Conservation (phyloP, 1,284 basidiomycete species). For the Chondrostereum purpureum region DNA sequence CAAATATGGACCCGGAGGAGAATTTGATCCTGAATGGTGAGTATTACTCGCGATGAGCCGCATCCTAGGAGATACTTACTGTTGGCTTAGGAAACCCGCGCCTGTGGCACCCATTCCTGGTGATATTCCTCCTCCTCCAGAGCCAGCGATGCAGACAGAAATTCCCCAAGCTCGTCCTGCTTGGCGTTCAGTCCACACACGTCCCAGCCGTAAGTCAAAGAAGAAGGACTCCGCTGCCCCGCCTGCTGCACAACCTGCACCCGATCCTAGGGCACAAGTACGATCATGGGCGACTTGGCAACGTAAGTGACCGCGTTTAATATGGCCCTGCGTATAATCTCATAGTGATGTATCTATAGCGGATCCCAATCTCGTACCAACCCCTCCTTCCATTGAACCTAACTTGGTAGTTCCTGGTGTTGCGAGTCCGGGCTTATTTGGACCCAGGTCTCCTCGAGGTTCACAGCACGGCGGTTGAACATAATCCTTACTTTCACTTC, state of each 20-base stretch:
- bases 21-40: slow-evolving; percentile 69
- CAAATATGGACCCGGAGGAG: slow-evolving; percentile 69
- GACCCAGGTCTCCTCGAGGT: slow-evolving; percentile 5
- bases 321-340: slow-evolving; percentile 3
- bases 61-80: slow-evolving; percentile 5
- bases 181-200: slow-evolving; percentile 47
- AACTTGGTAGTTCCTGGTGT: slow-evolving; percentile 49
- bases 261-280: slow-evolving; percentile 30
- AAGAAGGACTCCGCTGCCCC: slow-evolving; percentile 29
- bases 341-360: slow-evolving; percentile 26
- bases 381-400: slow-evolving; percentile 43
- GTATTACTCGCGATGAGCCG: slow-evolving; percentile 11
- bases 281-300: slow-evolving; percentile 63
- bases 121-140: slow-evolving; percentile 33
- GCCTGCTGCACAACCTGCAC: slow-evolving; percentile 20
- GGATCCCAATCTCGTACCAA: slow-evolving; percentile 38
- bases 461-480: not conserved
- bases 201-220: slow-evolving; percentile 32
- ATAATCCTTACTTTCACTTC: no score
- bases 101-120: slow-evolving; percentile 30
- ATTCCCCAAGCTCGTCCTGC: slow-evolving; percentile 41
- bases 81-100: slow-evolving; percentile 42
- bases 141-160: slow-evolving; percentile 32
- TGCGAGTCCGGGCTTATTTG: slow-evolving; percentile 31
- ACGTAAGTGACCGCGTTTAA: slow-evolving; percentile 48